phyloP scores from a whole-genome alignment of 2,329 filamentous ascomycete genomes.

The Claviceps humidiphila region DNA sequence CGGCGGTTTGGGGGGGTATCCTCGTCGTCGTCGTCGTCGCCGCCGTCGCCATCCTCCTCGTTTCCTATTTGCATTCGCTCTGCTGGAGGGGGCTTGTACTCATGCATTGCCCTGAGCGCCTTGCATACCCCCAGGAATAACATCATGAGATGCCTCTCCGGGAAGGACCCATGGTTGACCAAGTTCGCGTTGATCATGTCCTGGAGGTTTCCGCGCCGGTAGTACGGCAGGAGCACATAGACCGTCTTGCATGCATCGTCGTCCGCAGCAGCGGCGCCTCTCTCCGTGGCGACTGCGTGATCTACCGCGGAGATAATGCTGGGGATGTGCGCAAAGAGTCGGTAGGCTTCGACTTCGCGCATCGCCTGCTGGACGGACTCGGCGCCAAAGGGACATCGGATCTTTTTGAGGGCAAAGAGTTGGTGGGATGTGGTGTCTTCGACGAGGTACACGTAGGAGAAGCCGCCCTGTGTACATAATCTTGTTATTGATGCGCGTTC shows the following conservation, averaged over 20 bases:
- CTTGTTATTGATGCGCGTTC: too few species aligned
- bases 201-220: constrained; percentile 86
- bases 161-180: constrained; percentile 85
- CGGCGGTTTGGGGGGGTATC: too few species aligned
- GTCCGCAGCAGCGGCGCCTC: constrained; percentile 29
- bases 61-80: constrained; percentile 41
- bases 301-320: constrained; percentile 83
- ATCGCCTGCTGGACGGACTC: constrained; percentile 91
- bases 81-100: constrained; percentile 45
- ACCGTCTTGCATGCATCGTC: constrained; percentile 71
- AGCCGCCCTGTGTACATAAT: constrained; percentile 52
- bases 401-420: constrained; percentile 94
- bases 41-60: constrained; percentile 20
- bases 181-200: constrained; percentile 98
- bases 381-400: constrained; percentile 92
- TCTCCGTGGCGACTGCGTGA: constrained; percentile 67
- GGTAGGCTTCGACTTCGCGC: constrained; percentile 95
- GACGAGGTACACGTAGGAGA: constrained; percentile 97
- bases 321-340: constrained; percentile 67
- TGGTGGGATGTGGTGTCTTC: constrained; percentile 76
- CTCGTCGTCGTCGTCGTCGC: constrained; percentile 20
- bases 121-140: constrained; percentile 86
- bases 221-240: constrained; percentile 93
- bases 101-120: constrained; percentile 81
- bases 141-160: constrained; percentile 75